phyloP scores from a whole-genome alignment of 2,329 filamentous ascomycete genomes.

The Fusarium penzigii region DNA sequence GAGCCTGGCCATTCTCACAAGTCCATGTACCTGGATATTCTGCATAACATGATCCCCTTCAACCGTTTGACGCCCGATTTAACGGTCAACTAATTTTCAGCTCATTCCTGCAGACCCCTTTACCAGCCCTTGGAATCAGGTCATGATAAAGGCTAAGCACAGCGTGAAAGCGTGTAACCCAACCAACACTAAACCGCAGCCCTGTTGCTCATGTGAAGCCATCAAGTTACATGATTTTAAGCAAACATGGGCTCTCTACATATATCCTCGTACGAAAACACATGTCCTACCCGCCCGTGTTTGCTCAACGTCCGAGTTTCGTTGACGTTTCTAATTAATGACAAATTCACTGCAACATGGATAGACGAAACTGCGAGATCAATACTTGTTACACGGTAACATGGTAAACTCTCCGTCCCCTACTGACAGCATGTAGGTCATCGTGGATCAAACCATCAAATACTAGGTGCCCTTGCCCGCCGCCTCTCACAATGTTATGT shows the following conservation, averaged over 20 bases:
- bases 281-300: conserved; percentile 9
- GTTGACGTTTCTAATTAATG: background rate
- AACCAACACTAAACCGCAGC: background rate
- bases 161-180: background rate
- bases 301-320: conserved; percentile 5
- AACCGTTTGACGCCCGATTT: no score
- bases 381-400: background rate
- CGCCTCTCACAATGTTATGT: background rate
- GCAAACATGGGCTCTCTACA: conserved; percentile 12
- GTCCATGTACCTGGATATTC: no score
- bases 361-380: background rate
- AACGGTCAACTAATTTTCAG: no score
- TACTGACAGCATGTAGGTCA: no score
- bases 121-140: no score
- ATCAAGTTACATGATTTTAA: conserved; percentile 18
- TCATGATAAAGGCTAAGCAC: no score
- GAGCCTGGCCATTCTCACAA: no score
- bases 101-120: no score
- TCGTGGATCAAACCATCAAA: no score
- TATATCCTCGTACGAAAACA: conserved; percentile 16
- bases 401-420: background rate
- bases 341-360: background rate
- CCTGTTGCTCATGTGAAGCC: conserved; percentile 9
- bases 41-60: no score
- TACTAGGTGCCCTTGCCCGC: no score